Base-by-base conservation (phyloP, 2,329 filamentous ascomycete genomes). In the Diaporthe batatas region DNA sequence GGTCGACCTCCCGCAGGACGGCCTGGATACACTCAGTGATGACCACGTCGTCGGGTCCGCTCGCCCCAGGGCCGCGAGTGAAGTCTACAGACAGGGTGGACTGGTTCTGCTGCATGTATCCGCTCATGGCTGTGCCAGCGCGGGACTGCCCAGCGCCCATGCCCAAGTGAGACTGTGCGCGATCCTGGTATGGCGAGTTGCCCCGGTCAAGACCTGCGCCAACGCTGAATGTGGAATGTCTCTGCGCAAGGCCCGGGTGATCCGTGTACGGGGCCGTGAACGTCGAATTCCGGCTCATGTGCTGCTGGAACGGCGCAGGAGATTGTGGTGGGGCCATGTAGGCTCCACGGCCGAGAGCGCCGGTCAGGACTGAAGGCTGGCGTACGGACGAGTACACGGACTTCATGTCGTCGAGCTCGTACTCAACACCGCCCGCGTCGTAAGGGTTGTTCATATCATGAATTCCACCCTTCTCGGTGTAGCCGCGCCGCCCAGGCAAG, bases 341-440 rank as follows among this genome's bases (percentile, higher is more conserved):
- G 2, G 92, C 82, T 47, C 87, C 86, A 77, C 91, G 91, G 68
- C 89, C 88, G 54, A 90, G 92, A 84, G 98, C 94, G 70, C 94
- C 95, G 18, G 94, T 94, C 73, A 98, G 88, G 76, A 98, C 92
- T 2, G 95, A 98, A 10, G 94, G 94, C 88, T 82, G 95, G 86
- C 88, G 96, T 74, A 95, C 94, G 0, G 95, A 97, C 6, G 95
- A 98, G 86, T 98, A 98, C 73, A 97, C 92, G 0, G 95, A 98
- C 81, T 94, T 95, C 88, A 98, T 97, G 82, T 99, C 96, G 81
- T 99, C 97, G 92, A 98, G 95, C 83, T 99, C 96, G 79, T 95
- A 97, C n/a, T 72, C 70, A 21, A 53, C 67, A 36, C 58, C 73
- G n/a, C 92, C 91, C 75, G 96, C 93, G 53, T 92, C 90, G 78